Evolutionary conservation across 1,139 yeast genomes (phyloP), one percentile per base, ranked within the genome.

Genomic region (Suhomyces maxii): DNA sequence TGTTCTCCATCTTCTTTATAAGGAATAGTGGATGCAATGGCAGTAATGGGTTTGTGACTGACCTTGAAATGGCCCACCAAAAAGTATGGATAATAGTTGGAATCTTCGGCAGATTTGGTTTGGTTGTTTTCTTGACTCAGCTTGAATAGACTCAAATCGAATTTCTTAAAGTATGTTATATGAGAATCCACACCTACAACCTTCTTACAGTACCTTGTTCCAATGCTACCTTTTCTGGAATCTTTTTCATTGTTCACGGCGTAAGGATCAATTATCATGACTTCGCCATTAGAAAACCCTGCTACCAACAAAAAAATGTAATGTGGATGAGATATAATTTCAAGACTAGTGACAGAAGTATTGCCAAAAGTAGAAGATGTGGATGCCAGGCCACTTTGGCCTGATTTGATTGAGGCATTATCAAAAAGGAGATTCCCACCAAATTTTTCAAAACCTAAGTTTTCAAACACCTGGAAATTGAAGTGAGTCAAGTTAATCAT

Each of bases 61-160:
- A 86, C 57, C 52, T 83, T 83, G 60, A 83, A 80, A 54, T 83
- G 88, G 1, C 86, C 84, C 26, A 84, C 67, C 28, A 55, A 44
- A 40, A 49, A 52, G 23, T 44, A 40, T 2, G 58, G 57, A 13
- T 49, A 48, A 8, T 25, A 26, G 11, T 39, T 14, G 1, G 32
- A 11, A 8, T 47, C 52, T 6, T 40, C 42, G 6, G n/a, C 34
- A 1, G 13, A 7, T 8, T 23, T 11, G 12, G 30, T 6, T 1
- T 23, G 6, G 6, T 18, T 18, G 23, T 18, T 18, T 8, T 26
- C 23, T 9, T 39, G 43, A 11, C 38, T 35, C 30, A 44, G 41
- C 25, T 44, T 52, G 31, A 64, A 60, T 2, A 70, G 64, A 49
- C 76, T 67, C 46, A 73, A 58, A 50, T 73, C 76, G 48, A 71